Evolutionary conservation across 179 eudicot genomes (phyloP), one percentile per base, ranked within the genome.

Genomic region (Silene noctiflora): DNA sequence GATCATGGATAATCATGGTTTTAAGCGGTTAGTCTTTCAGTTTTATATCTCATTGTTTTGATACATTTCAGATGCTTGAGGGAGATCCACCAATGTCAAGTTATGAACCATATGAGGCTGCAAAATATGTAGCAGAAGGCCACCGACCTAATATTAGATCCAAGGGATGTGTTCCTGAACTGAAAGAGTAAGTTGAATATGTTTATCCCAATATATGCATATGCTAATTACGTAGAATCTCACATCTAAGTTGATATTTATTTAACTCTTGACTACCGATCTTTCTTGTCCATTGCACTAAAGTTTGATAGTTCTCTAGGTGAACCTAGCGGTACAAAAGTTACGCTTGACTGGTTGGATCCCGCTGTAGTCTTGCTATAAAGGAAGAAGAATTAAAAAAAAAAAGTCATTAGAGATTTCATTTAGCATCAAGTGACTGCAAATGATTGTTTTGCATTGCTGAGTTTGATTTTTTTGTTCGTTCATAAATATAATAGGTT

Each of bases 41-140:
- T 51, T 33, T 21, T 61, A 14, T 51, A 9, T 44, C 55, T 79
- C 58, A 71, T 60, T 25, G 72, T 60, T 65, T 70, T 60, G 22
- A 67, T 73, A 59, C 62, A 29, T 72, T 24, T 80, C 87, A 93
- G 97, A 91, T 93, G 98, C 89, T 93, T 75, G 98, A 91, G 79
- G 95, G 98, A 62, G 93, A 90, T 12, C 89, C 96, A 56, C 94
- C 96, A 53, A 46, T 88, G 83, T 72, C 93, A 21, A 70, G 70
- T 74, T 80, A 84, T 83, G 98, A 90, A 84, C 90, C 97, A 64
- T 94, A 89, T 75, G 98, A 92, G 82, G 97, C 96, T 72, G 98
- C 94, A 66, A 95, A 84, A 75, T 83, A 78, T 66, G 92, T 93
- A 77, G 84, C 97, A 14, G 99, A 93, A 64, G 99, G 99, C 39